These are phyloP conservation scores for Mixia osmundae DNA, from an alignment of 1,284 basidiomycete genomes.

Conservation along the genomic window DNA sequence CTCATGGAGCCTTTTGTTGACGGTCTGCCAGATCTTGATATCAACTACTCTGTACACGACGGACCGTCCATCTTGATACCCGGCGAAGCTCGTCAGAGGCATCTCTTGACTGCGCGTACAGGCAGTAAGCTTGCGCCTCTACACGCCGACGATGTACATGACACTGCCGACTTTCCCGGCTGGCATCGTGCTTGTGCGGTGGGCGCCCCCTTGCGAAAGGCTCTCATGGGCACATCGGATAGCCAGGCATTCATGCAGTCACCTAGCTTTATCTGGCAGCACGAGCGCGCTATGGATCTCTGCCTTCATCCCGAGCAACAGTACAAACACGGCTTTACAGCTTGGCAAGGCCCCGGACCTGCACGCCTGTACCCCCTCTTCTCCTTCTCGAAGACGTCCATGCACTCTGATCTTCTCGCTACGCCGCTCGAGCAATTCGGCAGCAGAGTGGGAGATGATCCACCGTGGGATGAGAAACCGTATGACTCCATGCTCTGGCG, in stretches of 20 bases:
- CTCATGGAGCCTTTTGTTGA: constrained; percentile 12
- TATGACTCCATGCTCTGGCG: constrained; percentile 25
- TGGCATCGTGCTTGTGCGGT: constrained; percentile 17
- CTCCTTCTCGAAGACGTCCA: constrained; percentile 18
- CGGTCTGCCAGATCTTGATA: constrained; percentile 12
- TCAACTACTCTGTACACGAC: constrained; percentile 14
- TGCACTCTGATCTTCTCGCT: constrained; percentile 26
- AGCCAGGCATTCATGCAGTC: constrained; percentile 10
- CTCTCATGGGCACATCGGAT: constrained; percentile 15
- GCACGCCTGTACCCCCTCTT: constrained; percentile 17
- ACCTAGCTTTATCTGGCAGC: constrained; percentile 25
- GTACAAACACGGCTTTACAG: constrained; percentile 18
- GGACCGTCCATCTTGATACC: constrained; percentile 13
- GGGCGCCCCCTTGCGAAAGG: constrained; percentile 16
- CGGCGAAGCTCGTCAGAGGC: constrained; percentile 5
- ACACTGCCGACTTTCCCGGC: constrained; percentile 15
- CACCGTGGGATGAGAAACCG: constrained; percentile 25
- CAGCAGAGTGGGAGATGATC: constrained; percentile 22
- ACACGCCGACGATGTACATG: constrained; percentile 9
- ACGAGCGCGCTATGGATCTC: constrained; percentile 27
- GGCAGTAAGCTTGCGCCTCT: constrained; percentile 6
- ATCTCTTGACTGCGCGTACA: constrained; percentile 5
- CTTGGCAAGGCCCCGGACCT: constrained; percentile 15
- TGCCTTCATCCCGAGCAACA: constrained; percentile 26
- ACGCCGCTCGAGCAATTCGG: constrained; percentile 28